Base-by-base conservation (phyloP, 2,329 filamentous ascomycete genomes). In the Thielaviopsis musarum region DNA sequence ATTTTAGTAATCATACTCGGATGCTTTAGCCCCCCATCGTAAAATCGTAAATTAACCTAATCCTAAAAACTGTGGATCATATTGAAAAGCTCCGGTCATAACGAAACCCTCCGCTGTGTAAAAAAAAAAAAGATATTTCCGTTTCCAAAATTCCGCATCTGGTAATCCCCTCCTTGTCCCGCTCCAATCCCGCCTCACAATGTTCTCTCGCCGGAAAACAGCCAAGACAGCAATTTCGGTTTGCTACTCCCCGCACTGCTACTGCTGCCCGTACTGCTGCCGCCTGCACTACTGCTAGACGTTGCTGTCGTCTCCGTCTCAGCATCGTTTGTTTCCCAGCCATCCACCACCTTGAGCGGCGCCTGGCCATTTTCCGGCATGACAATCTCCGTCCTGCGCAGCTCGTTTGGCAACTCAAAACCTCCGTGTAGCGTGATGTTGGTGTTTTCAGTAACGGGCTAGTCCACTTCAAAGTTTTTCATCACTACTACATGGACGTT, bases 401-500 rank as follows among this genome's bases (percentile, higher is more conserved):
- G 49, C 49, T 58, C 57, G 17, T 53, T 45, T n/a, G 57, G 57
- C 49, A 58, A 30, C 26, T 58, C 57, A 17, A 58, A 58, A 15
- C 57, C 57, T 9, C 57, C 57, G 26, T 58, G 57, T 52, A 58
- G 51, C 19, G 57, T 58, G 52, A 58, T 58, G 57, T 58, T 58
- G 15, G 49, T 58, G n/a, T 45, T 58, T 21, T 58, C 57, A n/a
- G 45, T 58, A 30, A 45, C 51, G 17, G 57, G 57, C 57, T 58
- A 58, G 57, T 58, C 57, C 34, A 58, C 57, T 30, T 58, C 57
- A 54, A 58, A 58, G 38, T 58, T 58, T 17, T 58, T 54, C 57
- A 58, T 58, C 57, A 58, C 57, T 21, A 58, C 57, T 52, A 58
- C 52, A 51, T 53, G 52, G 9, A 30, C 13, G 1, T 41, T 24